These are phyloP conservation scores for Cystofilobasidium ferigula DNA, from an alignment of 768 basidiomycete species.

Conservation along the genomic window DNA sequence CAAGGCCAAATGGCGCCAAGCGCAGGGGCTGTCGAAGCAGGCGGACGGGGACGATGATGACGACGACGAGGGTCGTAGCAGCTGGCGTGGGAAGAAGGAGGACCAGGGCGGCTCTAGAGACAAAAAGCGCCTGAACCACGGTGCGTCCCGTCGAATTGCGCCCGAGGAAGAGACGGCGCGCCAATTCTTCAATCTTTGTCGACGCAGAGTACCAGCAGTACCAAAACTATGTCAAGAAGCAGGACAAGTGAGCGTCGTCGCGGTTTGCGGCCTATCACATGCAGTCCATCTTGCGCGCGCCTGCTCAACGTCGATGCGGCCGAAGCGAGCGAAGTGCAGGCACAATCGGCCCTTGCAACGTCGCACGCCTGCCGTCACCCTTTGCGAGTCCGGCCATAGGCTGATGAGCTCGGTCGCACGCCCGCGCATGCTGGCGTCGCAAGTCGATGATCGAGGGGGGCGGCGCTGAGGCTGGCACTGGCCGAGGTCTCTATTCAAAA, in stretches of 20 bases:
- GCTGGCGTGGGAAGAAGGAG: slow-evolving; percentile 26
- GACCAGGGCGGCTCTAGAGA: slow-evolving; percentile 3
- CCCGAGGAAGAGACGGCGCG: neutral
- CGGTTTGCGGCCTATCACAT: too few relatives aligned
- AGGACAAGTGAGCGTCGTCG: neutral
- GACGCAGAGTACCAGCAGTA: slow-evolving; percentile 11
- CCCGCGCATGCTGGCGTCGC: too few relatives aligned
- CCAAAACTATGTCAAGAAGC: slow-evolving; percentile 10
- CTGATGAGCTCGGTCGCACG: too few relatives aligned
- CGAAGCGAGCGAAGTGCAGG: too few relatives aligned
- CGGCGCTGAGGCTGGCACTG: too few relatives aligned
- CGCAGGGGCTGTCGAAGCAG: slow-evolving; percentile 33
- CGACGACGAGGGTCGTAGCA: slow-evolving; percentile 42
- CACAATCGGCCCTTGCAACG: too few relatives aligned
- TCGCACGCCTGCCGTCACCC: too few relatives aligned
- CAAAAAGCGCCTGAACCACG: slow-evolving; percentile 5
- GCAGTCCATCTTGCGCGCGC: too few relatives aligned
- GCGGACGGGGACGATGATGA: slow-evolving; percentile 39
- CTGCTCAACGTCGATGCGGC: too few relatives aligned
- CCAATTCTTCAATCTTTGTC: neutral
- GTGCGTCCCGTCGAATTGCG: neutral
- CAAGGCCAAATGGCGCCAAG: slow-evolving; percentile 48
- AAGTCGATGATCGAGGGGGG: too few relatives aligned
- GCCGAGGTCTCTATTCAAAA: too few relatives aligned
- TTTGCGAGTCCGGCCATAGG: too few relatives aligned